Evolutionary conservation across 2,329 filamentous ascomycete species (phyloP).

Genomic region (Colletotrichum cordylinicola): DNA sequence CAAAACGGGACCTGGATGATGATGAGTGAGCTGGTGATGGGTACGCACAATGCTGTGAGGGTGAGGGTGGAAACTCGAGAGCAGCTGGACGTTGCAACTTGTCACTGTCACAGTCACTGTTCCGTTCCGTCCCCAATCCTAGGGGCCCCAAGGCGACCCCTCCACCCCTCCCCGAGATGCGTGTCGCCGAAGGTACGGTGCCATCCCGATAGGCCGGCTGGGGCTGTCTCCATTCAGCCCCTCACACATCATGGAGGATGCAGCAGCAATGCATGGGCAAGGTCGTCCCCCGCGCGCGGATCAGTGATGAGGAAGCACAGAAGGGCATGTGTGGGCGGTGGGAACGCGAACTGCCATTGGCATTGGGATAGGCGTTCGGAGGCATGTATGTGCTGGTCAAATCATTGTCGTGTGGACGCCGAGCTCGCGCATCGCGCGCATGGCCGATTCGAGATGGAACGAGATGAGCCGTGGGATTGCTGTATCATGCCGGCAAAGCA

Average conservation of each 20-base stretch:
- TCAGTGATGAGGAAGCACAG: not conserved
- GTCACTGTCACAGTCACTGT: not conserved
- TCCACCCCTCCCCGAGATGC: not conserved
- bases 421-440: not conserved
- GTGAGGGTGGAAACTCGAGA: not conserved
- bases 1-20: not conserved
- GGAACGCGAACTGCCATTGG: not conserved
- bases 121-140: not conserved
- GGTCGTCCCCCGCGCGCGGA: conserved; percentile 13
- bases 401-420: not conserved
- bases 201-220: conserved; percentile 9
- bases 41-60: not conserved
- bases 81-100: not conserved
- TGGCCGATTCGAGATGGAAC: not conserved
- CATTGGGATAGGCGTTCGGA: not conserved
- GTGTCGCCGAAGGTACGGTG: conserved; percentile 2
- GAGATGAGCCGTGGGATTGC: conserved; percentile 1
- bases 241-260: conserved; percentile 6
- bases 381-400: conserved; percentile 12
- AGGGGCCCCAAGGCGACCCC: not conserved
- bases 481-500: not conserved
- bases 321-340: not conserved
- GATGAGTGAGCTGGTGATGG: not conserved
- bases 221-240: conserved; percentile 4
- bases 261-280: not conserved